These are phyloP conservation scores for Rhodamnia argentea DNA, from an alignment of 345 rosid species.

Conservation along the genomic window DNA sequence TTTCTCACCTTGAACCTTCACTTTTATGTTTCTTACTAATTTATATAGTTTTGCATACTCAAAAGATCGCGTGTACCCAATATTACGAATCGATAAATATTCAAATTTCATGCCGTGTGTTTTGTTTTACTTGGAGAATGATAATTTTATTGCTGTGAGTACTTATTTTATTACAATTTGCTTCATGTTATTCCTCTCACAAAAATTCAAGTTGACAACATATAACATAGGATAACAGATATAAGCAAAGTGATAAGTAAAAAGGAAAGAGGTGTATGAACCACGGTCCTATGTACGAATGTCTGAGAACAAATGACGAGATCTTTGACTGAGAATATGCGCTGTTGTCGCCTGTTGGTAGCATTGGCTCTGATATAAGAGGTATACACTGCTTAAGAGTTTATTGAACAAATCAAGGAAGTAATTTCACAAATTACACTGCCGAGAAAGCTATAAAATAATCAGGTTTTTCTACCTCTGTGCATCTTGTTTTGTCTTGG, in stretches of 20 bases:
- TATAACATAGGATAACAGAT: no score
- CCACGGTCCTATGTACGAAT: no score
- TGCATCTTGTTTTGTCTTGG: not conserved
- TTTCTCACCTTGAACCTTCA: not conserved
- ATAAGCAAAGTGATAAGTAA: not conserved
- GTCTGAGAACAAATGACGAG: not conserved
- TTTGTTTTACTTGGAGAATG: not conserved
- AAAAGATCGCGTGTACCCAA: not conserved
- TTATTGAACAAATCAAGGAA: not conserved
- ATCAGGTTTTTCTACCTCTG: not conserved
- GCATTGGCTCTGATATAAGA: not conserved
- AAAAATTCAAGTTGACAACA: not conserved
- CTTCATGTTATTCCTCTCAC: not conserved
- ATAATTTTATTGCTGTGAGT: not conserved
- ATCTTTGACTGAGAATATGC: not conserved
- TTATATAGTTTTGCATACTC: not conserved
- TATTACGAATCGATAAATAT: not conserved
- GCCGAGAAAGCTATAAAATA: not conserved
- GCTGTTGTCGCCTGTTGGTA: not conserved
- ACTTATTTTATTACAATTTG: not conserved
- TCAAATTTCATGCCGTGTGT: not conserved
- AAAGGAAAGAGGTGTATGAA: not conserved
- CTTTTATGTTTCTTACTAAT: not conserved
- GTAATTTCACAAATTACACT: not conserved
- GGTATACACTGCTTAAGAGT: not conserved